These are phyloP conservation scores for Mortierella alpina DNA, from an alignment of 192 early-diverging fungal genomes.

Conservation along the genomic window DNA sequence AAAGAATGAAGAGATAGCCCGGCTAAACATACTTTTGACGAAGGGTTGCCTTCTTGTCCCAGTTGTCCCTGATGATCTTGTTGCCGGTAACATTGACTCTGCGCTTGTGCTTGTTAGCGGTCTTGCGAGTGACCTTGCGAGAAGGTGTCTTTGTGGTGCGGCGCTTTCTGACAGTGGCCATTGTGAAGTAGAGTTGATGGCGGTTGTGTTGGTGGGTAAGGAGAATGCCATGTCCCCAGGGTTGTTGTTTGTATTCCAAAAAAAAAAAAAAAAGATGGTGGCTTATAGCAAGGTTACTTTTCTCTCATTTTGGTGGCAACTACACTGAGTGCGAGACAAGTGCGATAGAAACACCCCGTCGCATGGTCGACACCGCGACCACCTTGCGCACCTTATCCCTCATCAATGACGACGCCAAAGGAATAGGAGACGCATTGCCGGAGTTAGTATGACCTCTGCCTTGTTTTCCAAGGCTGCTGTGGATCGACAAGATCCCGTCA, in stretches of 20 bases:
- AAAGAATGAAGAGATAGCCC: background rate
- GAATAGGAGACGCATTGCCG: background rate
- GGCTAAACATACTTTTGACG: constrained; percentile 68
- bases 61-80: constrained; percentile 70
- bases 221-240: background rate
- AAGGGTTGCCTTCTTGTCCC: constrained; percentile 75
- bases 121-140: constrained; percentile 70
- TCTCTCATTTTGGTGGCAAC: background rate
- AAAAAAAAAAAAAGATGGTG: constrained; percentile 22
- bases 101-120: constrained; percentile 71
- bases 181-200: constrained; percentile 1
- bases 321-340: constrained; percentile 3
- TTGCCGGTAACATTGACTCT: constrained; percentile 65
- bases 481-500: constrained; percentile 27
- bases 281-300: background rate
- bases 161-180: constrained; percentile 73
- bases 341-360: constrained; percentile 17
- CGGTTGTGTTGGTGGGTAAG: background rate
- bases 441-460: background rate
- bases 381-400: constrained; percentile 2
- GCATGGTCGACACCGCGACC: constrained; percentile 30
- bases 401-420: background rate
- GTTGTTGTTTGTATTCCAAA: background rate
- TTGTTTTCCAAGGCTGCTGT: background rate
- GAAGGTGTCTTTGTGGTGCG: constrained; percentile 72